Evolutionary conservation across 352 stramenopile genomes (phyloP).

Genomic region (Phytophthora crassamura): DNA sequence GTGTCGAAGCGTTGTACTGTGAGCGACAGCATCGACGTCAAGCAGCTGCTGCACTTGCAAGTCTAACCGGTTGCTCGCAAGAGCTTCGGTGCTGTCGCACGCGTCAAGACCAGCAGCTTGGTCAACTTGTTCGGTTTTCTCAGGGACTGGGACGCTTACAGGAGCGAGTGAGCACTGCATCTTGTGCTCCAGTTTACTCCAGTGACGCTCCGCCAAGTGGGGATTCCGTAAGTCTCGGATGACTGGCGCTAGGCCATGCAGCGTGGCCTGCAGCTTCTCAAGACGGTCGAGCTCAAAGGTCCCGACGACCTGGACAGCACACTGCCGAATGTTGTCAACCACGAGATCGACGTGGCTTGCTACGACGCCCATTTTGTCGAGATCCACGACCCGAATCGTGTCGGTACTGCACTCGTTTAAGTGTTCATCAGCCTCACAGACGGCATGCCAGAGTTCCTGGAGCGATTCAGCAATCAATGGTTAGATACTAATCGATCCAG

Average conservation of each 20-base stretch:
- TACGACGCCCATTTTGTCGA: conserved; percentile 42
- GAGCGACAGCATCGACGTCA: conserved; percentile 46
- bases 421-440: conserved; percentile 58
- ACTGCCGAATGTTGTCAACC: conserved; percentile 30
- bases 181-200: conserved; percentile 79
- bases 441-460: conserved; percentile 63
- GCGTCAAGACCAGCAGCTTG: not conserved
- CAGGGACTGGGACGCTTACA: not conserved
- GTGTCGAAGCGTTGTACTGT: conserved; percentile 58
- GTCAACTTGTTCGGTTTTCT: conserved; percentile 9
- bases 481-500: not conserved
- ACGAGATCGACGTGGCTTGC: conserved; percentile 30
- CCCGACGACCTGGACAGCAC: conserved; percentile 1
- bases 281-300: conserved; percentile 47
- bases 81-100: not conserved
- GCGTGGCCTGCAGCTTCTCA: conserved; percentile 41
- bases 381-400: conserved; percentile 51
- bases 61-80: conserved; percentile 27
- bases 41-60: conserved; percentile 62
- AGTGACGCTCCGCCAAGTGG: conserved; percentile 65
- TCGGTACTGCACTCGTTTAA: conserved; percentile 41
- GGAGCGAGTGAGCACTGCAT: conserved; percentile 53
- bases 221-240: conserved; percentile 73
- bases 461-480: conserved; percentile 1
- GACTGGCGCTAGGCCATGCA: conserved; percentile 57